Evolutionary conservation across 306 rosid genomes (phyloP).

Genomic region (Lithocarpus polystachyus): DNA sequence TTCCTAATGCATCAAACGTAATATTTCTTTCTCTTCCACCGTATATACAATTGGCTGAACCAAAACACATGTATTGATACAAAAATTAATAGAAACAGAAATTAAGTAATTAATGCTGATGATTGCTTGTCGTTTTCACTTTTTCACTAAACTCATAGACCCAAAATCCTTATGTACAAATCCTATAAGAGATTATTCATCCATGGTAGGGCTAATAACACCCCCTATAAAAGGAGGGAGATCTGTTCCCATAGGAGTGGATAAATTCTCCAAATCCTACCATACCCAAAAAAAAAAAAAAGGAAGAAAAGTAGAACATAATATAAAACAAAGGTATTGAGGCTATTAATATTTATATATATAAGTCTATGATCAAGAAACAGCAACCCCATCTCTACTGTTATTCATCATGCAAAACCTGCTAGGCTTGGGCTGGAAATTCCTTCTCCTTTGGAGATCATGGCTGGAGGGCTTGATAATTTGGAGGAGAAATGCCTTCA

Average conservation of each 20-base stretch:
- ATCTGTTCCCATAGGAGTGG: no score
- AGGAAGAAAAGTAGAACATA: background rate
- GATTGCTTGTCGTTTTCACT: background rate
- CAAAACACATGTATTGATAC: background rate
- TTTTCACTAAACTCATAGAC: background rate
- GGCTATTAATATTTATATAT: background rate
- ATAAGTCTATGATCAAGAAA: slow-evolving; percentile 22
- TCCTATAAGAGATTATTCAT: no score
- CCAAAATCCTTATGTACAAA: background rate
- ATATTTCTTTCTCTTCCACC: background rate
- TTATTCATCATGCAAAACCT: slow-evolving; percentile 43
- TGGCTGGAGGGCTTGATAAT: slow-evolving; percentile 45
- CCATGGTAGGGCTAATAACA: no score
- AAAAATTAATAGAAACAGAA: background rate
- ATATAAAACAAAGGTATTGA: background rate
- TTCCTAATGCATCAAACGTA: background rate
- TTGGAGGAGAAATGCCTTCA: slow-evolving; percentile 46
- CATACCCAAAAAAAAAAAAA: no score
- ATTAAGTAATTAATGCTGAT: background rate
- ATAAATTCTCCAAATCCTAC: background rate
- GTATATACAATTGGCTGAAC: background rate
- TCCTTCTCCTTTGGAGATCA: slow-evolving; percentile 43
- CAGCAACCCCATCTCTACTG: slow-evolving; percentile 18
- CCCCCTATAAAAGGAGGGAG: no score
- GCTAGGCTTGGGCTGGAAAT: slow-evolving; percentile 48